Conservation (phyloP, 768 basidiomycete species). For the Tricholoma bakamatsutake region DNA sequence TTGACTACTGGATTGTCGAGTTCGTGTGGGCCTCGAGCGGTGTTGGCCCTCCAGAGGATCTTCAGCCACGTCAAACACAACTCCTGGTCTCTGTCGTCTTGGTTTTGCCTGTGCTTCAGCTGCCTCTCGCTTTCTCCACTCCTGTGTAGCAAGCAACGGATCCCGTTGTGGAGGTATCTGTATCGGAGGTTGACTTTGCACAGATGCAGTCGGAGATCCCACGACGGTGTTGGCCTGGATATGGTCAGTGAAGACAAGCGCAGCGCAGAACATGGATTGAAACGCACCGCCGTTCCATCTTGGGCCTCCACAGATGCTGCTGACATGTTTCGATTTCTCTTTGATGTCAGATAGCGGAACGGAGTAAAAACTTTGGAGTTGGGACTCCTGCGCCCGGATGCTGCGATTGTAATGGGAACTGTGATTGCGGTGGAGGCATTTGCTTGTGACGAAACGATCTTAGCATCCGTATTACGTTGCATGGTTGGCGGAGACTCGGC, state of each 20-base stretch:
- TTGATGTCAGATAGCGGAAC: conserved; percentile 54
- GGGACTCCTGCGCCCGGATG: conserved; percentile 32
- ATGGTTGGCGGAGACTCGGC: neutral
- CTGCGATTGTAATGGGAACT: conserved; percentile 27
- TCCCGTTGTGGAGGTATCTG: conserved; percentile 61
- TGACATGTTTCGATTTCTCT: conserved; percentile 63
- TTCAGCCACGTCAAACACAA: conserved; percentile 59
- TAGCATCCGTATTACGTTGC: neutral
- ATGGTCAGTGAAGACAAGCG: conserved; percentile 8
- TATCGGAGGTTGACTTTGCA: conserved; percentile 46
- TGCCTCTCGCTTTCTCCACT: conserved; percentile 68
- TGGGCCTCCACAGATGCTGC: conserved; percentile 72
- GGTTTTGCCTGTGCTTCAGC: conserved; percentile 35
- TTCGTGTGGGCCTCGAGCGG: conserved; percentile 15
- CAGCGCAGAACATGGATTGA: conserved; percentile 1
- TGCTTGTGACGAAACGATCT: conserved; percentile 9
- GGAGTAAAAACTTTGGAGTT: conserved; percentile 50
- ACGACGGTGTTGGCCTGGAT: conserved; percentile 62
- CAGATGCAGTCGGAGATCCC: conserved; percentile 70
- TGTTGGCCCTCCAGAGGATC: conserved; percentile 40
- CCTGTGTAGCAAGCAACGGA: conserved; percentile 53
- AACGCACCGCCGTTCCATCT: conserved; percentile 74
- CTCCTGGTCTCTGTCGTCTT: conserved; percentile 51
- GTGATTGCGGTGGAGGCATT: conserved; percentile 11
- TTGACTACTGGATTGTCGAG: conserved; percentile 2